Base-by-base conservation (phyloP, 345 rosid genomes). In the Heritiera fomes region DNA sequence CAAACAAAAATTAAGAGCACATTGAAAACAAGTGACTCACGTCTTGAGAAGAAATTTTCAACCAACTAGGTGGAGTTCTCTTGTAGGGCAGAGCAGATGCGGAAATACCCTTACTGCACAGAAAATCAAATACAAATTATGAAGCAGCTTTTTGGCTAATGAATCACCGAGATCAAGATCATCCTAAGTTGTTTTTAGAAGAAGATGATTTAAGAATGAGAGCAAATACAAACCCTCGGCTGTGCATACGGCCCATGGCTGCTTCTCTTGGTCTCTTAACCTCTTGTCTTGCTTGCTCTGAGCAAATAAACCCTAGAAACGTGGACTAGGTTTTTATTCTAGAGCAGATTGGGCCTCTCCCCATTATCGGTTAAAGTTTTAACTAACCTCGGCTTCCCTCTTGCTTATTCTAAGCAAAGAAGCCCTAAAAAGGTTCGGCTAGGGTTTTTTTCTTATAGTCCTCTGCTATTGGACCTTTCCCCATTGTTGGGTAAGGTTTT, bases 171-270 rank as follows among this genome's bases (percentile, higher is more conserved):
- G n/a, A n/a, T n/a, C n/a, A n/a, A 13, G 2, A 14, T 12, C 53
- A 71, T 56, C 20, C 43, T 4, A 7, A 10, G 8, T 9, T 59
- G 5, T 12, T 40, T 28, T 14, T 2, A 38, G 11, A 50, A 5
- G 18, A 12, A 18, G 30, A 61, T 8, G 28, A 47, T 71, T 11
- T 6, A 6, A 38, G 6, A 2, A 28, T 9, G 5, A 15, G 18
- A 69, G 73, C 3, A 63, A 49, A 23, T 13, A 58, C 84, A 64
- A 77, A 89, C 98, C 97, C 98, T 71, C 91, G 75, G 68, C 90
- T 84, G 78, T 93, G 98, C 98, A 93, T 93, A 76, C 98, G 94
- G 75, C 97, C 98, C 97, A 92, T 93, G 87, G 84, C 82, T 67
- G 78, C 80, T 70, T 59, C 78, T 34, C 65, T 59, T 0, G 1